Evolutionary conservation across 1,284 basidiomycete species (phyloP).

Genomic region (Sporisorium iseilematis-ciliati): DNA sequence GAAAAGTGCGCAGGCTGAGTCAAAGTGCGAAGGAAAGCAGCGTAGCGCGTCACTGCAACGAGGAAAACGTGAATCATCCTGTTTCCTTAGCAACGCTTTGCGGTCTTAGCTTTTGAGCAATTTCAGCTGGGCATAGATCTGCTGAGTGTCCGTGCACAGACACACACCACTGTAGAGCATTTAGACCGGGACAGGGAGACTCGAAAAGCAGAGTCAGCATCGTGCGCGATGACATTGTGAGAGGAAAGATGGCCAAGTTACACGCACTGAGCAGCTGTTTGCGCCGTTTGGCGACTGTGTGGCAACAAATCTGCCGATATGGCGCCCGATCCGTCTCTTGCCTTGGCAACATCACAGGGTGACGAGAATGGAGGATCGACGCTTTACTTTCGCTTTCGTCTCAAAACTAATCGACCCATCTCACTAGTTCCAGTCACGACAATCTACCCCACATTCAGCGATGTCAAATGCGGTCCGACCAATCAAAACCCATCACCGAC

Average conservation of each 20-base stretch:
- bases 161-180: too few relatives aligned
- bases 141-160: not conserved
- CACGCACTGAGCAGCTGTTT: not conserved
- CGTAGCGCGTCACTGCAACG: too few relatives aligned
- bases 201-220: constrained; percentile 1
- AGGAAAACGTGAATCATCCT: too few relatives aligned
- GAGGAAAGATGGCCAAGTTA: not conserved
- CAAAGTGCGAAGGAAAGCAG: too few relatives aligned
- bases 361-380: too few relatives aligned
- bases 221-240: not conserved
- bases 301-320: not conserved
- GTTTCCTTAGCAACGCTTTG: too few relatives aligned
- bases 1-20: too few relatives aligned
- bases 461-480: not conserved
- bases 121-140: not conserved
- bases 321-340: too few relatives aligned
- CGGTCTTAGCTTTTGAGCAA: too few relatives aligned
- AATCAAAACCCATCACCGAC: not conserved
- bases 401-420: too few relatives aligned
- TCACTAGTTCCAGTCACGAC: not conserved
- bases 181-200: not conserved
- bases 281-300: not conserved
- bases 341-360: too few relatives aligned
- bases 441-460: not conserved
- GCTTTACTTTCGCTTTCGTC: too few relatives aligned